Evolutionary conservation across 345 rosid genomes (phyloP), one percentile per base, ranked within the genome.

Genomic region (Eucalyptus pauciflora): DNA sequence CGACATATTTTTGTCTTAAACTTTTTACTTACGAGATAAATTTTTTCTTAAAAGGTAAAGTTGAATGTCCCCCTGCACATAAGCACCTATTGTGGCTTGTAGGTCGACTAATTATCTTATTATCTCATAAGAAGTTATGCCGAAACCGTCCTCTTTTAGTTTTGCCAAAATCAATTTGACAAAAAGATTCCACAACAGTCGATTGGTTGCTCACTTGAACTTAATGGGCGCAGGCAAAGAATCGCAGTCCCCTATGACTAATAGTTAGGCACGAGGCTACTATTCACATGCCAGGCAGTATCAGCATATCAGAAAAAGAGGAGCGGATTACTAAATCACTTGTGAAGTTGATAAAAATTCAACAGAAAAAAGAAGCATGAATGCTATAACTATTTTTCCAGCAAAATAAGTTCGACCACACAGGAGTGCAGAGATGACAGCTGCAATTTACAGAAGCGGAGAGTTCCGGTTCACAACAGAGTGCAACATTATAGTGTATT

Each of bases 381-480:
- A 20, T 54, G 5, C 60, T 22, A 4, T 56, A 22, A 8, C 0
- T 56, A 0, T 4, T 22, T 22, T 56, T 22, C 13, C 27, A 22
- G 29, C 20, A 56, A 56, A 22, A 22, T 56, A 56, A 0, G 5
- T 56, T 56, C 0, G 62, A 56, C 9, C 62, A 22, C 62, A 9
- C 6, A 8, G 27, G 27, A 56, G 6, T 9, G 56, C 0, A 56
- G 13, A 3, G 0, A 49, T 0, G 50, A 49, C 2, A 49, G 50
- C 50, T 1, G 50, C 15, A 49, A 12, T 51, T 51, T 1, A 17
- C 1, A 1, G 1, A 51, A 51, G 22, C 22, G 0, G 4, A 51
- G 22, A 51, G 17, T 17, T 56, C 62, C 29, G 1, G 11, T 56
- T 56, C 27, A 5, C 6, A 13, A 8, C 12, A 1, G 29, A 56